phyloP scores from a whole-genome alignment of 768 basidiomycete genomes.

The Panaeolus cyanescens region DNA sequence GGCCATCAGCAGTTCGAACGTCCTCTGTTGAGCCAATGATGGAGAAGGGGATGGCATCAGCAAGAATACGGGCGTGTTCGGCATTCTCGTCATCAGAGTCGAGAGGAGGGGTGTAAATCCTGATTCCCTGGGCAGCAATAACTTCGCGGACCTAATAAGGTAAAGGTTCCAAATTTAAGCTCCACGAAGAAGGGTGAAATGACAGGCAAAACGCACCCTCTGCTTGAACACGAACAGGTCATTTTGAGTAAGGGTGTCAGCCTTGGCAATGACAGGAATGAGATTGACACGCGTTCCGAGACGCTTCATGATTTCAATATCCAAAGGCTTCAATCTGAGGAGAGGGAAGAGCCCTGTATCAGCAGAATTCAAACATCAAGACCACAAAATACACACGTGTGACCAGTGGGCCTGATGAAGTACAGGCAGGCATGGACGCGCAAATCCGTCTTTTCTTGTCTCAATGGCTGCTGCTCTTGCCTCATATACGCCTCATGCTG shows the following conservation, averaged over 20 bases:
- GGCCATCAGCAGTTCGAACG: slow-evolving; percentile 88
- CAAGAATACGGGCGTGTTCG: slow-evolving; percentile 85
- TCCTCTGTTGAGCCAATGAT: slow-evolving; percentile 98
- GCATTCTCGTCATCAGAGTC: slow-evolving; percentile 86
- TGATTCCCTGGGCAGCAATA: slow-evolving; percentile 88
- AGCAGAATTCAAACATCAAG: neutral
- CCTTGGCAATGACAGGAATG: slow-evolving; percentile 97
- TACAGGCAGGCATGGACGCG: slow-evolving; percentile 96
- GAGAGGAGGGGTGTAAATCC: slow-evolving; percentile 91
- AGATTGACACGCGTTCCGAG: slow-evolving; percentile 97
- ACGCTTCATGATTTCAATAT: slow-evolving; percentile 99
- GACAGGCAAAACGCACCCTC: slow-evolving; percentile 57
- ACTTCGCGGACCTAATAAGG: slow-evolving; percentile 78
- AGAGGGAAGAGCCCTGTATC: slow-evolving; percentile 2
- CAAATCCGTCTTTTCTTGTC: slow-evolving; percentile 91
- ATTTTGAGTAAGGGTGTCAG: slow-evolving; percentile 94
- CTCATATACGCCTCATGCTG: slow-evolving; percentile 95
- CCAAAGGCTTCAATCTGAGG: slow-evolving; percentile 87
- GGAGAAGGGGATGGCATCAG: slow-evolving; percentile 96
- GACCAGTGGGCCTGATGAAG: slow-evolving; percentile 95
- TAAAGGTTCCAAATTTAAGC: slow-evolving; percentile 1
- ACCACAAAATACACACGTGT: slow-evolving; percentile 68
- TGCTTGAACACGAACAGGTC: slow-evolving; percentile 93
- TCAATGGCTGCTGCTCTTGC: slow-evolving; percentile 98
- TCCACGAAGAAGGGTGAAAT: neutral